Evolutionary conservation across 1,284 basidiomycete genomes (phyloP).

Genomic region (Vanrija humicola): DNA sequence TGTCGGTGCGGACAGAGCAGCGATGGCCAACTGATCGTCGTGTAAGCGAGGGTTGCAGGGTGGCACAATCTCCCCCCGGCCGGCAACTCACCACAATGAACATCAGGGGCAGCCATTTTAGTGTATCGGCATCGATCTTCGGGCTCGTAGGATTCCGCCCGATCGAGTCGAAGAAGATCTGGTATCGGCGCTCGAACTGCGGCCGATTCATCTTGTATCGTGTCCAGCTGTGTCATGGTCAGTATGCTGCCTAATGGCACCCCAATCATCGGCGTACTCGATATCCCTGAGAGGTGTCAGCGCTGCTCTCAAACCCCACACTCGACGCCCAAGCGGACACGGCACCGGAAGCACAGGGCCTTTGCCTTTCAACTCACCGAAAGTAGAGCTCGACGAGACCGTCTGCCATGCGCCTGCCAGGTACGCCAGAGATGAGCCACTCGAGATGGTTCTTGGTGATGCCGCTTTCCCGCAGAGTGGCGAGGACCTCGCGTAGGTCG

Average conservation of each 20-base stretch:
- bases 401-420: conserved; percentile 46
- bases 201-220: conserved; percentile 50
- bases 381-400: conserved; percentile 49
- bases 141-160: conserved; percentile 44
- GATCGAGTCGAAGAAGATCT: conserved; percentile 47
- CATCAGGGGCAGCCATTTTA: conserved; percentile 50
- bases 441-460: conserved; percentile 47
- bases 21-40: conserved; percentile 45
- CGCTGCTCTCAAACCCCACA: background rate
- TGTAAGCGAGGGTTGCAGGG: background rate
- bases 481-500: conserved; percentile 43
- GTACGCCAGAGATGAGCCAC: conserved; percentile 48
- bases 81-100: conserved; percentile 47
- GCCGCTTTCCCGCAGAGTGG: conserved; percentile 48
- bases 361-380: conserved; percentile 23
- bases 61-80: too few relatives aligned
- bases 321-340: background rate
- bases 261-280: conserved; percentile 24
- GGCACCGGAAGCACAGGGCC: background rate
- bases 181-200: conserved; percentile 45
- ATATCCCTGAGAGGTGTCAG: conserved; percentile 23
- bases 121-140: conserved; percentile 45
- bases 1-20: conserved; percentile 45
- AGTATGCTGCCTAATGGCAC: too few relatives aligned
- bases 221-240: conserved; percentile 43